These are phyloP conservation scores for Quercus robur DNA, from an alignment of 306 rosid genomes.

Conservation along the genomic window DNA sequence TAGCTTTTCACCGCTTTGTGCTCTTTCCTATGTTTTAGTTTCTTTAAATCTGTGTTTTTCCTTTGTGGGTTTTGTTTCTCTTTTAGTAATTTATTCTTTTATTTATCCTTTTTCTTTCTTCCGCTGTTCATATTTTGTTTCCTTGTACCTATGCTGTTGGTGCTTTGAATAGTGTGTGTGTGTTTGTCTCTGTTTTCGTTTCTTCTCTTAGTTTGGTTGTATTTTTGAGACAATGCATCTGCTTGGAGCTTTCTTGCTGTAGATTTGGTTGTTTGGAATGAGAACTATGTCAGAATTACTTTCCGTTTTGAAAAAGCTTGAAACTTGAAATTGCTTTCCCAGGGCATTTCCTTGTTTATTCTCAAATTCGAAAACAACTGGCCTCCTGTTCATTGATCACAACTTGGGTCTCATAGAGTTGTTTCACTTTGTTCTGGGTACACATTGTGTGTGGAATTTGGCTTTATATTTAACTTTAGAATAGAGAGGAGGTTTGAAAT, in stretches of 20 bases:
- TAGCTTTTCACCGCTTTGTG: slow-evolving; percentile 31
- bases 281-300: slow-evolving; percentile 2
- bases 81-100: slow-evolving; percentile 1
- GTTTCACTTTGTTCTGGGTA: slow-evolving; percentile 19
- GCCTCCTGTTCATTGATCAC: slow-evolving; percentile 17
- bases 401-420: slow-evolving; percentile 16
- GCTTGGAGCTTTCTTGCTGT: slow-evolving; percentile 11
- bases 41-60: slow-evolving; percentile 23
- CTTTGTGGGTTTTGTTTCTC: slow-evolving; percentile 15
- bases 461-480: slow-evolving; percentile 27
- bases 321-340: neutral
- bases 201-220: slow-evolving; percentile 17
- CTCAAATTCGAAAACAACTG: neutral
- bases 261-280: slow-evolving; percentile 13
- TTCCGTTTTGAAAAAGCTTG: neutral
- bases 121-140: neutral
- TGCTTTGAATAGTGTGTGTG: slow-evolving; percentile 19
- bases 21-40: slow-evolving; percentile 27
- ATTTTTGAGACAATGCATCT: slow-evolving; percentile 12
- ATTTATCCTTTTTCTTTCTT: neutral
- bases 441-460: slow-evolving; percentile 26
- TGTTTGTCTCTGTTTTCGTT: slow-evolving; percentile 15
- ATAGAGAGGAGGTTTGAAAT: slow-evolving; percentile 29
- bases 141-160: neutral
- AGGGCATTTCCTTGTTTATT: neutral